Percentiles rank a stretch among this genome's conserved stretches.
Evolutionary conservation across 768 basidiomycete genomes (phyloP).

Genomic region (Pisolithus microcarpus): DNA sequence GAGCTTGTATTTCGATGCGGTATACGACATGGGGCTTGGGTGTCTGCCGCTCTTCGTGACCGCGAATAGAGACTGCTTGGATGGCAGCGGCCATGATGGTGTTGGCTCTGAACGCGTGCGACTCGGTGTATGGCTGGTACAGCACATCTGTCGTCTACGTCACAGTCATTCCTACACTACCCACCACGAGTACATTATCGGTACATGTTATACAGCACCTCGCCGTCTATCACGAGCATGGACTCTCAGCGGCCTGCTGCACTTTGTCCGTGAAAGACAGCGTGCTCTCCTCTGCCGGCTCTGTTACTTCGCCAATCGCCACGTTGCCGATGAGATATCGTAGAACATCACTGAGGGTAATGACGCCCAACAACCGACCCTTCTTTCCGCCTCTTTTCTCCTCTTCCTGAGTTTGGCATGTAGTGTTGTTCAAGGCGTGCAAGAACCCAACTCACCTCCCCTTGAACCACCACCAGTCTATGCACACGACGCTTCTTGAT

Average conservation of each 20-base stretch:
- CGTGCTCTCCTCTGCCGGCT: constrained; percentile 27
- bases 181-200: too few relatives aligned
- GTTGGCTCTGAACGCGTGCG: neutral
- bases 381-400: constrained; percentile 74
- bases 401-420: constrained; percentile 52
- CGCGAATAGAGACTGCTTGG: constrained; percentile 66
- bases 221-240: constrained; percentile 7
- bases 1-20: constrained; percentile 76
- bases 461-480: constrained; percentile 90
- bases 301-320: constrained; percentile 41
- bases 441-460: constrained; percentile 47
- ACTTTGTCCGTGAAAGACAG: constrained; percentile 8
- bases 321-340: constrained; percentile 70
- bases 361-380: constrained; percentile 77
- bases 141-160: too few relatives aligned
- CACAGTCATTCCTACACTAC: too few relatives aligned
- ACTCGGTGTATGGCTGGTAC: too few relatives aligned
- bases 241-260: constrained; percentile 11
- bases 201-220: neutral
- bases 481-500: constrained; percentile 93
- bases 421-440: neutral
- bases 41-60: constrained; percentile 56
- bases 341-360: constrained; percentile 84
- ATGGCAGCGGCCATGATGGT: constrained; percentile 54
- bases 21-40: constrained; percentile 82